phyloP scores from a whole-genome alignment of 2,329 filamentous ascomycete species.

The Claviceps maximensis region DNA sequence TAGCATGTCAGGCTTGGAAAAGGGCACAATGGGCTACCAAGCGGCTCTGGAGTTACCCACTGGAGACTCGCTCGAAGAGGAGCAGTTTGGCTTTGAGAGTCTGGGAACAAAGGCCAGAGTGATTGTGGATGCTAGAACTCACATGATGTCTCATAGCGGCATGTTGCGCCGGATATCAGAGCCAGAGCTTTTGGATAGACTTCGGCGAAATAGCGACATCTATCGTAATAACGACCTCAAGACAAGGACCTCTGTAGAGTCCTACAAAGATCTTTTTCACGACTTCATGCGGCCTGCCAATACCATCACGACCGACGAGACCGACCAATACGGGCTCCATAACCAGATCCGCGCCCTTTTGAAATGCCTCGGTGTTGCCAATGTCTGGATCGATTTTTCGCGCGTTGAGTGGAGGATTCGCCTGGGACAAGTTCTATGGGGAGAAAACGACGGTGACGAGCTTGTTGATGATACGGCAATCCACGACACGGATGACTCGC shows the following conservation, averaged over 20 bases:
- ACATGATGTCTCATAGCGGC: conserved; percentile 38
- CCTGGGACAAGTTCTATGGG: conserved; percentile 61
- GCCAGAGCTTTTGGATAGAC: conserved; percentile 42
- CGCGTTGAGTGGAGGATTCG: conserved; percentile 63
- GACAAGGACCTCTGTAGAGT: conserved; percentile 38
- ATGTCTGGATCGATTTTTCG: conserved; percentile 64
- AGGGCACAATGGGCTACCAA: conserved; percentile 56
- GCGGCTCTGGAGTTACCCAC: conserved; percentile 53
- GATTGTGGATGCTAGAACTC: conserved; percentile 44
- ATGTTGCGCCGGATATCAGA: conserved; percentile 44
- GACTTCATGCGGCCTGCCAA: conserved; percentile 45
- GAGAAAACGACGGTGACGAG: conserved; percentile 35
- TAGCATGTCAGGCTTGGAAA: conserved; percentile 57
- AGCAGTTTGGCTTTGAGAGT: conserved; percentile 46
- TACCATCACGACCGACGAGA: conserved; percentile 42
- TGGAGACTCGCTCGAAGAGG: conserved; percentile 50
- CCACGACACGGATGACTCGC: conserved; percentile 32
- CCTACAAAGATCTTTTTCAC: conserved; percentile 50
- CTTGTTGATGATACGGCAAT: conserved; percentile 39
- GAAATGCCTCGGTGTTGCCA: conserved; percentile 48
- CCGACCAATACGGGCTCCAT: conserved; percentile 48
- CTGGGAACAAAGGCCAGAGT: conserved; percentile 40
- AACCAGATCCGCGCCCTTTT: conserved; percentile 59
- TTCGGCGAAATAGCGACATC: conserved; percentile 41
- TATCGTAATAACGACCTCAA: conserved; percentile 40